Conservation (phyloP, 371 early-diverging fungal species). For the Mucor piriformis region DNA sequence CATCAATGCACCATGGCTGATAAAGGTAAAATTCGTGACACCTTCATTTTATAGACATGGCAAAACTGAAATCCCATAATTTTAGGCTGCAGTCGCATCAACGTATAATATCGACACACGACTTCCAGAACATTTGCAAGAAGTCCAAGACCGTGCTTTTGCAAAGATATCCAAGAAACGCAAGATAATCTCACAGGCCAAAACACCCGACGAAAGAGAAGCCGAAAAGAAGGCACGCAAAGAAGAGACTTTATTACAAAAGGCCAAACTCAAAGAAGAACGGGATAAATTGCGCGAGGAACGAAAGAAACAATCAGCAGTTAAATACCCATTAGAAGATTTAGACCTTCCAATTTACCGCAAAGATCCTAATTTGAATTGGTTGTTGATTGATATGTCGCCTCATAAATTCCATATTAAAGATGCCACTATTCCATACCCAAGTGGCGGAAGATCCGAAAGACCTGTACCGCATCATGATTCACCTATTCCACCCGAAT, state of each 20-base stretch:
- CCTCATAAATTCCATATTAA: constrained; percentile 25
- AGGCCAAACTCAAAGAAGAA: constrained; percentile 37
- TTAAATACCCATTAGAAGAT: constrained; percentile 70
- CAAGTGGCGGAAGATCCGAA: constrained; percentile 41
- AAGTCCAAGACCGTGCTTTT: constrained; percentile 44
- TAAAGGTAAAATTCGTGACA: constrained; percentile 23
- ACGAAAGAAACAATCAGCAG: constrained; percentile 40
- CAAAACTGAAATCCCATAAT: no score
- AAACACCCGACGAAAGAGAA: constrained; percentile 36
- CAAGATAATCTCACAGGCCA: constrained; percentile 20
- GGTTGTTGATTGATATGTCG: constrained; percentile 48
- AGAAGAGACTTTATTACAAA: constrained; percentile 42
- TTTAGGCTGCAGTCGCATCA: constrained; percentile 54
- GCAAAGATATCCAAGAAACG: constrained; percentile 24
- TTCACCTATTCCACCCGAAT: constrained; percentile 26
- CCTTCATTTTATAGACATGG: no score
- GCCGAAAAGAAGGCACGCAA: constrained; percentile 47
- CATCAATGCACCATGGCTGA: constrained; percentile 70
- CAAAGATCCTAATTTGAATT: constrained; percentile 49
- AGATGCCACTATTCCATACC: constrained; percentile 39
- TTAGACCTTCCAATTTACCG: constrained; percentile 58
- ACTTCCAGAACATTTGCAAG: constrained; percentile 51
- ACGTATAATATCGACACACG: constrained; percentile 53
- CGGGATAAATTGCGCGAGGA: constrained; percentile 35
- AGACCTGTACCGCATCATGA: constrained; percentile 40